Base-by-base conservation (phyloP, 2,329 filamentous ascomycete species). In the Rosellinia necatrix region DNA sequence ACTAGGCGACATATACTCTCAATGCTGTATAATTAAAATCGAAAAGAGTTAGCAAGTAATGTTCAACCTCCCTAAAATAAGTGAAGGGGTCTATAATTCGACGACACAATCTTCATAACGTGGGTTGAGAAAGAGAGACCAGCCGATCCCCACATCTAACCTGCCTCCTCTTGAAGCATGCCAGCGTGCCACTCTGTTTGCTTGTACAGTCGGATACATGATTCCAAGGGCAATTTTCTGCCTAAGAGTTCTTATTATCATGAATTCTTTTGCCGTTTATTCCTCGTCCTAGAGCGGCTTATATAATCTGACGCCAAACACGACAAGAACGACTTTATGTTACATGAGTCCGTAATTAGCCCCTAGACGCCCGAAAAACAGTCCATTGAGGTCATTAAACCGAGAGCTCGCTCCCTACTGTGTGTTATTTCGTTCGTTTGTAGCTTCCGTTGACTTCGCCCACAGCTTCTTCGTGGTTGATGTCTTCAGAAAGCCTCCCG, bases 361-460 rank as follows among this genome's bases (percentile, higher is more conserved):
- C 58, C 65, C 62, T 25, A 59, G 40, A 62, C 61, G 59, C 61
- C 64, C 35, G 46, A 51, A 58, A 51, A 56, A 60, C 48, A 59
- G 40, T 61, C 62, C 56, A 54, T 50, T 30, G 19, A 53, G 30
- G 27, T 30, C 25, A 34, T 13, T 9, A 40, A 21, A 15, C 10
- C 24, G 34, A 19, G n/a, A n/a, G n/a, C n/a, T n/a, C n/a, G 9
- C 22, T 51, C 35, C 53, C 35, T 63, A 68, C 59, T 65, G 63
- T 41, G 56, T 62, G n/a, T 64, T 62, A 41, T 67, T 68, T 55
- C 64, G 61, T 59, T 65, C 64, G 30, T 65, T 67, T 43, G 49
- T 53, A 15, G 29, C 56, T 24, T 62, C 63, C 19, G 56, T 59
- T 34, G 53, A 58, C 56, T 61, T 62, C 7, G 32, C 29, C 47